Base-by-base conservation (phyloP, 345 rosid species). In the Eutrema heterophyllum region DNA sequence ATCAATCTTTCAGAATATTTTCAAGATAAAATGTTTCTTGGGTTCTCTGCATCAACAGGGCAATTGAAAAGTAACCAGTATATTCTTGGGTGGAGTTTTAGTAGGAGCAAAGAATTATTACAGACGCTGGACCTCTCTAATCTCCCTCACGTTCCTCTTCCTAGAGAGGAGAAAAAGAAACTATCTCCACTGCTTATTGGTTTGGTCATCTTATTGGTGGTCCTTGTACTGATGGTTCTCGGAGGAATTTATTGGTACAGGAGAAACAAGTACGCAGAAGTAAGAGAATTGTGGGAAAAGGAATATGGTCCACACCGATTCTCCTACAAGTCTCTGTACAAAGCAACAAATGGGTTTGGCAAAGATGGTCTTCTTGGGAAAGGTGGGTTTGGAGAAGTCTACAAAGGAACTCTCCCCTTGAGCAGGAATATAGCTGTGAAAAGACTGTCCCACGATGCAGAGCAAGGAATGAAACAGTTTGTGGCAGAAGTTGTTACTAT, bases 51-150 rank as follows among this genome's bases (percentile, higher is more conserved):
- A 24, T 7, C 94, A 7, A 83, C 88, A 2, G 84, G 88, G 0
- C 18, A 66, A 0, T 0, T 62, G 6, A 1, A 16, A 7, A 73
- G 83, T 29, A 43, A 73, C 39, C 88, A 88, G 0, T 86, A 82
- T 41, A 70, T 88, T 24, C 79, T 86, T 4, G 88, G 92, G 12
- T 89, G 96, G 89, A 90, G 89, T 77, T 90, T 82, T 73, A 80
- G 58, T 24, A 72, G n/a, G 57, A 82, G 78, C 46, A 56, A 29
- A 74, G 61, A 38, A 1, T 3, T 1, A 2, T 78, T 87, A 18
- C 77, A 70, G 73, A 50, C 52, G 1, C 67, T 91, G 3, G 48
- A 71, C 26, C 56, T 84, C 24, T 80, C 88, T 40, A 73, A 59
- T 30, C 90, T 91, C 39, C 90, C 92, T 3, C 58, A 3, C 18